These are phyloP conservation scores for Neolentinus lepideus DNA, from an alignment of 1,284 basidiomycete genomes.

Conservation along the genomic window DNA sequence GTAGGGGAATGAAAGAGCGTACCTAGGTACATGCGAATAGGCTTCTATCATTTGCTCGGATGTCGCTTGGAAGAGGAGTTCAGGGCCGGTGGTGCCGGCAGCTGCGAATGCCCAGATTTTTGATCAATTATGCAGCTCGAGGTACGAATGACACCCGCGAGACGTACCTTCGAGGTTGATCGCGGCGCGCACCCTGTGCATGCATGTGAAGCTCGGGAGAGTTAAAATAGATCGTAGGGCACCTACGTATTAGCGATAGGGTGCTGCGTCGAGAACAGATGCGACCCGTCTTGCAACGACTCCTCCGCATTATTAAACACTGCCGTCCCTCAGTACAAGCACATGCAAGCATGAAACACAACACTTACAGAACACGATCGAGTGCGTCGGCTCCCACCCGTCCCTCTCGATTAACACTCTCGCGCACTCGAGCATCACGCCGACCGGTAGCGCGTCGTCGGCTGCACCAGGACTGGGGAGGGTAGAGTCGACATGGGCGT, in stretches of 20 bases:
- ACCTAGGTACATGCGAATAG: conserved; percentile 80
- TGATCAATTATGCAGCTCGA: too few species aligned
- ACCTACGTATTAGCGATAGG: conserved; percentile 63
- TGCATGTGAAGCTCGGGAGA: not conserved
- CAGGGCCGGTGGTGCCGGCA: conserved; percentile 84
- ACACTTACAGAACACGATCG: conserved; percentile 78
- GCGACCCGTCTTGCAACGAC: conserved; percentile 91
- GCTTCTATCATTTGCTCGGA: conserved; percentile 92
- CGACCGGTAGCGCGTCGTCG: conserved; percentile 84
- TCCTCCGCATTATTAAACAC: conserved; percentile 97
- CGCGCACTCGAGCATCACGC: conserved; percentile 88
- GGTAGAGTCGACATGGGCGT: conserved; percentile 86
- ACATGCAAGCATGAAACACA: not conserved
- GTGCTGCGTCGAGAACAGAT: conserved; percentile 88
- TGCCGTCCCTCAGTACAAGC: conserved; percentile 20
- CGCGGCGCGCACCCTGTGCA: conserved; percentile 69
- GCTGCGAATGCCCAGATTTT: too few species aligned
- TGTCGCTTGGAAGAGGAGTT: conserved; percentile 94
- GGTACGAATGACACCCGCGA: not conserved
- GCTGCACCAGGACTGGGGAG: conserved; percentile 80
- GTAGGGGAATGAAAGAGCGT: not conserved
- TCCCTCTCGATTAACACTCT: conserved; percentile 74
- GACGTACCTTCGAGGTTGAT: conserved; percentile 84
- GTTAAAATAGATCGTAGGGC: not conserved
- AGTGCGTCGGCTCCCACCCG: conserved; percentile 69